Conservation (phyloP, 345 rosid species). For the Psidium friedrichsthalianum region DNA sequence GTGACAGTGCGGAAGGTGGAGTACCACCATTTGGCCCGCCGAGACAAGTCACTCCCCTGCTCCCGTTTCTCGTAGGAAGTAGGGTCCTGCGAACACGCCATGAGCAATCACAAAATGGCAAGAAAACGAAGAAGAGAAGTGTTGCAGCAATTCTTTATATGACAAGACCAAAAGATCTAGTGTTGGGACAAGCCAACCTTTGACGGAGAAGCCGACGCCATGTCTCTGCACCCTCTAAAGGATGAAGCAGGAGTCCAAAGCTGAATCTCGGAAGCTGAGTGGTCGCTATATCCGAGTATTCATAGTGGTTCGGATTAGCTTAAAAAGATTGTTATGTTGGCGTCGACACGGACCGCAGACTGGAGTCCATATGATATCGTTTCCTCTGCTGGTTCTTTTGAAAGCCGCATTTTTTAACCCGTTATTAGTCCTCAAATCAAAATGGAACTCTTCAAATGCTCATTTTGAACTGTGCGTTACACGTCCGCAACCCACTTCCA, state of each 20-base stretch:
- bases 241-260: background rate
- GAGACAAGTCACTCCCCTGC: constrained; percentile 35
- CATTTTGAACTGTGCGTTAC: background rate
- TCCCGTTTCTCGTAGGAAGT: constrained; percentile 33
- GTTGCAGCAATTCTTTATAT: background rate
- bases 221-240: constrained; percentile 1
- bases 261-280: background rate
- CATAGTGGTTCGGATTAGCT: too few species aligned
- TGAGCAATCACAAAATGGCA: background rate
- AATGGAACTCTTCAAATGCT: background rate
- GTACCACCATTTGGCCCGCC: constrained; percentile 94
- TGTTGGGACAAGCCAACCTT: constrained; percentile 16
- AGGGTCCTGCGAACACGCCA: background rate
- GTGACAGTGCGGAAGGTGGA: constrained; percentile 88
- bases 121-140: background rate
- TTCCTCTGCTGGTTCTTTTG: too few species aligned
- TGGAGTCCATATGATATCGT: too few species aligned
- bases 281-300: background rate
- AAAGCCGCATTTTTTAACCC: too few species aligned
- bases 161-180: background rate
- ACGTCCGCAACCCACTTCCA: background rate
- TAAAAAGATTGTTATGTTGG: background rate
- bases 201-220: constrained; percentile 51
- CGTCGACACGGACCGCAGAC: too few species aligned
- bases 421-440: background rate